phyloP scores from a whole-genome alignment of 208 protist genomes.

The Leishmania amazonensis region DNA sequence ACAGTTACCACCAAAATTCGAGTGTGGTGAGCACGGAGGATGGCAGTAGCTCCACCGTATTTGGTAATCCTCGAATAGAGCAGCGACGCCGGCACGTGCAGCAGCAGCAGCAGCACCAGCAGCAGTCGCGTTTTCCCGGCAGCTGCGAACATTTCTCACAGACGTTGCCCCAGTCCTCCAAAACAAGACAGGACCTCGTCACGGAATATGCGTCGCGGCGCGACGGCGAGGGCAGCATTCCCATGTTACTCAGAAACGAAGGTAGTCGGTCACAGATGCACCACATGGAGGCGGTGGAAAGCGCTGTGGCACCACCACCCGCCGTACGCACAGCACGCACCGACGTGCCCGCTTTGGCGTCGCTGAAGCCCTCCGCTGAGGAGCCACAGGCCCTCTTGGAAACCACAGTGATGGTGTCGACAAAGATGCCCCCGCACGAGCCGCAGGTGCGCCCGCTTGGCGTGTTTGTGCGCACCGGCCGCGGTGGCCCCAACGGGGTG shows the following conservation, averaged over 20 bases:
- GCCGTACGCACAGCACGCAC: background rate
- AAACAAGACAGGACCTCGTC: background rate
- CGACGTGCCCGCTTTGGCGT: background rate
- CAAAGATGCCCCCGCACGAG: constrained; percentile 12
- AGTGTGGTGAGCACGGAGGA: constrained; percentile 33
- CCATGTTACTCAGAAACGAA: background rate
- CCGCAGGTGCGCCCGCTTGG: constrained; percentile 24
- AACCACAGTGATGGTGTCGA: constrained; percentile 18
- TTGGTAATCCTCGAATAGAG: constrained; percentile 7
- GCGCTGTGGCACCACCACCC: background rate
- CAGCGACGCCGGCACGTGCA: background rate
- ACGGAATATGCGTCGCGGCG: background rate
- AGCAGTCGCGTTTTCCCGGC: background rate
- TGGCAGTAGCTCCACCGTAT: constrained; percentile 25
- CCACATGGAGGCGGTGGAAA: background rate
- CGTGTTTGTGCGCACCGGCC: constrained; percentile 30
- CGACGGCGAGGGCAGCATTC: background rate
- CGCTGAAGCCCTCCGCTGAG: background rate
- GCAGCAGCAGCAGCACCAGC: background rate
- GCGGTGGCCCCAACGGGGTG: constrained; percentile 45
- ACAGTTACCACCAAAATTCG: constrained; percentile 27
- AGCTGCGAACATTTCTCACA: background rate
- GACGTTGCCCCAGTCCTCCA: background rate
- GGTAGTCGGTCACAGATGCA: background rate
- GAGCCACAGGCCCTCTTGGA: constrained; percentile 18